These are phyloP conservation scores for Neofusicoccum sp. DNA, from an alignment of 2,329 filamentous ascomycete genomes.

Conservation along the genomic window DNA sequence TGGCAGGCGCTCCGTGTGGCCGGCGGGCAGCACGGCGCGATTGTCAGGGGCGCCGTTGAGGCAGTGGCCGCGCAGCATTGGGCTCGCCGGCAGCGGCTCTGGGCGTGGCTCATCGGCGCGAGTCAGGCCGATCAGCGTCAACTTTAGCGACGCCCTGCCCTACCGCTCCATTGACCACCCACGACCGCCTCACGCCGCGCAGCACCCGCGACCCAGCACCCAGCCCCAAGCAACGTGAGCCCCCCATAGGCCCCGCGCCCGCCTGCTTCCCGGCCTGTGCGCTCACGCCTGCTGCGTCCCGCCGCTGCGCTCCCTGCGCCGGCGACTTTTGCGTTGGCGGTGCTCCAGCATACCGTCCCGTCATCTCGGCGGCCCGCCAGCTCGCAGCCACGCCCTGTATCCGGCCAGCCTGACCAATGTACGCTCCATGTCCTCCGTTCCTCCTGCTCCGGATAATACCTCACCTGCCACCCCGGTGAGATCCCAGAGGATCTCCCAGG, in stretches of 20 bases:
- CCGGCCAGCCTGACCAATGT: slow-evolving; percentile 40
- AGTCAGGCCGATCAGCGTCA: slow-evolving; percentile 5
- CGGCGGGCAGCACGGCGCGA: neutral
- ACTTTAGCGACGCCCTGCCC: neutral
- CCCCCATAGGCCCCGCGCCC: neutral
- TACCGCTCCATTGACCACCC: slow-evolving; percentile 2
- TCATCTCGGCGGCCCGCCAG: slow-evolving; percentile 24
- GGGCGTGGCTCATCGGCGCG: neutral
- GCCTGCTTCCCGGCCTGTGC: neutral
- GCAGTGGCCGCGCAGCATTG: neutral
- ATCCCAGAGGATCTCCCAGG: slow-evolving; percentile 30
- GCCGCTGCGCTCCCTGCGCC: slow-evolving; percentile 2
- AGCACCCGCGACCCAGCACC: neutral
- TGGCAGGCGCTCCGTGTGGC: neutral
- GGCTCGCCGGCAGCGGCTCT: neutral
- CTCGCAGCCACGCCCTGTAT: slow-evolving; percentile 33
- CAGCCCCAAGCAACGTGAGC: slow-evolving; percentile 6
- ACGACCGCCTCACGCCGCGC: neutral
- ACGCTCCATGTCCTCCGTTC: slow-evolving; percentile 42
- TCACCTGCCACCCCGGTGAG: slow-evolving; percentile 42
- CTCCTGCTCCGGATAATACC: slow-evolving; percentile 38
- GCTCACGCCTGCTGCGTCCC: neutral
- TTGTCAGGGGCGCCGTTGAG: neutral
- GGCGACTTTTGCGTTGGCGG: neutral
- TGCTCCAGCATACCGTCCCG: slow-evolving; percentile 9